Evolutionary conservation across 331 rosid genomes (phyloP).

Genomic region (Phaseolus coccineus): DNA sequence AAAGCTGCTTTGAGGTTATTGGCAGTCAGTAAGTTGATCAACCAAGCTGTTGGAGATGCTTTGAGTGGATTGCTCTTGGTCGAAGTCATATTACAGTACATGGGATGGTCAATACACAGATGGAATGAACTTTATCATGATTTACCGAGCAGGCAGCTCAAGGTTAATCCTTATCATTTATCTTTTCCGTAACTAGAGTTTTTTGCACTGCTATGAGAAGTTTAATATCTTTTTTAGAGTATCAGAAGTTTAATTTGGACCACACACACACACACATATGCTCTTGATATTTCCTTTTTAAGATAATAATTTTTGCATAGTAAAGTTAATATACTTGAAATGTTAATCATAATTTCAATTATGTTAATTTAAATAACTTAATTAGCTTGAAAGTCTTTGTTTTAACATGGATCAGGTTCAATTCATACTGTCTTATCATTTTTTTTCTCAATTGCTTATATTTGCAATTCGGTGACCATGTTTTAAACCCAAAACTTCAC

Average conservation of each 20-base stretch:
- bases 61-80: constrained; percentile 87
- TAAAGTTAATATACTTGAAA: constrained; percentile 22
- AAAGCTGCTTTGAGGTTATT: constrained; percentile 80
- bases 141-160: constrained; percentile 93
- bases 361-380: background rate
- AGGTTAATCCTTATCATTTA: constrained; percentile 56
- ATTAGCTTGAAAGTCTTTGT: constrained; percentile 9
- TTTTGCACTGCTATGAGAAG: constrained; percentile 16
- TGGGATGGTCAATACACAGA: constrained; percentile 77
- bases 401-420: background rate
- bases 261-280: constrained; percentile 7
- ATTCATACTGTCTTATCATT: background rate
- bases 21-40: constrained; percentile 79
- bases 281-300: constrained; percentile 24
- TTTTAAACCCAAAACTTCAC: constrained; percentile 7
- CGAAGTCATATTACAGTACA: constrained; percentile 76
- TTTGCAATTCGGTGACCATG: background rate
- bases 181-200: background rate
- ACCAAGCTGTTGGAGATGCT: constrained; percentile 97
- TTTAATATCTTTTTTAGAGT: background rate
- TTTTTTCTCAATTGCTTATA: constrained; percentile 13
- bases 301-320: constrained; percentile 11
- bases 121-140: constrained; percentile 90
- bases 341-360: constrained; percentile 9
- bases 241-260: constrained; percentile 4